Conservation (phyloP, 768 basidiomycete genomes). For the Tricholoma terreum region DNA sequence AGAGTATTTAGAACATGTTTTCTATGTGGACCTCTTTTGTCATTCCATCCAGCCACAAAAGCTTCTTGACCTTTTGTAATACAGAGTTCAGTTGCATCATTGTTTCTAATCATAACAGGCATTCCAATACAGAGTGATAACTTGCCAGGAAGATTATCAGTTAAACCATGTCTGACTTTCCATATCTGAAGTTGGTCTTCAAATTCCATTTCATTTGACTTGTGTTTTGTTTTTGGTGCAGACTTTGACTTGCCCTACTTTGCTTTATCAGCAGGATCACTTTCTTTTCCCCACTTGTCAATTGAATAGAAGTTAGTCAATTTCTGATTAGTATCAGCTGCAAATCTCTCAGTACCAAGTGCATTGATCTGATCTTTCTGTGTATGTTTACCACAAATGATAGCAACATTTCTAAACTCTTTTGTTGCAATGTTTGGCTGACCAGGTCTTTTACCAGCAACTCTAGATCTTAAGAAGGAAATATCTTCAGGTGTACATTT, state of each 20-base stretch:
- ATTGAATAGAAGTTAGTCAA: too few relatives aligned
- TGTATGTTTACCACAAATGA: too few relatives aligned
- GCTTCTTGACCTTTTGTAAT: slow-evolving; percentile 31
- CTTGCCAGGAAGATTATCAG: too few relatives aligned
- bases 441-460: too few relatives aligned
- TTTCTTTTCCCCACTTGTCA: not conserved
- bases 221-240: not conserved
- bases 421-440: not conserved
- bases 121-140: too few relatives aligned
- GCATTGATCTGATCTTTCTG: not conserved
- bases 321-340: not conserved
- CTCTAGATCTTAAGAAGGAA: not conserved
- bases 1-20: slow-evolving; percentile 7
- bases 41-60: slow-evolving; percentile 23
- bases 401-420: not conserved
- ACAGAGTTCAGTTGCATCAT: too few relatives aligned
- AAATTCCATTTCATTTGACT: not conserved
- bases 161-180: not conserved
- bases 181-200: not conserved
- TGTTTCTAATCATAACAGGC: too few relatives aligned
- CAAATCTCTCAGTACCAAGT: not conserved
- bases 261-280: not conserved
- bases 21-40: slow-evolving; percentile 8
- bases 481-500: not conserved
- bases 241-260: not conserved